A percentile compares a stretch with the other conserved stretches of the same genome.
Conservation (phyloP, 768 basidiomycete genomes). For the Termitomyces sp. region DNA sequence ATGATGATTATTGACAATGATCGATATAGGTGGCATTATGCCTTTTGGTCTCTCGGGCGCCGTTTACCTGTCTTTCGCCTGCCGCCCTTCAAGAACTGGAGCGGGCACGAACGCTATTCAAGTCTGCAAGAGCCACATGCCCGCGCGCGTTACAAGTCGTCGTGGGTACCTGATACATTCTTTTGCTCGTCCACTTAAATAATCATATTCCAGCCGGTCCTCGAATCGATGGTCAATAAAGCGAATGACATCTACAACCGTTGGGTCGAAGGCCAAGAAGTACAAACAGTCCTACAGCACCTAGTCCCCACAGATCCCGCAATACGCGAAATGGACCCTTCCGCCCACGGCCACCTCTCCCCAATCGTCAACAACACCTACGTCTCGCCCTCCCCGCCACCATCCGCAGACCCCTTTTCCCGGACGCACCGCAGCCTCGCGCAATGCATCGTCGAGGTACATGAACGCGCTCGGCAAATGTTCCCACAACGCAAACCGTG, state of each 20-base stretch:
- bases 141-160: conserved; percentile 40
- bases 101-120: conserved; percentile 39
- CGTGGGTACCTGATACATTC: conserved; percentile 22
- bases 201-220: conserved; percentile 29
- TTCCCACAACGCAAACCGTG: conserved; percentile 41
- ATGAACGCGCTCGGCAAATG: conserved; percentile 35
- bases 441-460: conserved; percentile 43
- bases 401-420: conserved; percentile 30
- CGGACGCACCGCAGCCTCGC: conserved; percentile 35
- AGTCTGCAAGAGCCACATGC: conserved; percentile 37
- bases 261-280: conserved; percentile 40
- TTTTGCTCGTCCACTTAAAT: neutral
- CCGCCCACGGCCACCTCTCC: conserved; percentile 3
- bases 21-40: conserved; percentile 40
- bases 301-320: conserved; percentile 15
- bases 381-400: conserved; percentile 16
- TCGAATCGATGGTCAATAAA: conserved; percentile 46
- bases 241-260: conserved; percentile 43
- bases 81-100: conserved; percentile 60
- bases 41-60: conserved; percentile 55
- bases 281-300: conserved; percentile 34
- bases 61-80: conserved; percentile 58
- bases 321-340: conserved; percentile 12
- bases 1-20: neutral
- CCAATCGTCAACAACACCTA: conserved; percentile 10